phyloP scores from a whole-genome alignment of 805 yeast genomes.

The Cyberlindnera petersonii region DNA sequence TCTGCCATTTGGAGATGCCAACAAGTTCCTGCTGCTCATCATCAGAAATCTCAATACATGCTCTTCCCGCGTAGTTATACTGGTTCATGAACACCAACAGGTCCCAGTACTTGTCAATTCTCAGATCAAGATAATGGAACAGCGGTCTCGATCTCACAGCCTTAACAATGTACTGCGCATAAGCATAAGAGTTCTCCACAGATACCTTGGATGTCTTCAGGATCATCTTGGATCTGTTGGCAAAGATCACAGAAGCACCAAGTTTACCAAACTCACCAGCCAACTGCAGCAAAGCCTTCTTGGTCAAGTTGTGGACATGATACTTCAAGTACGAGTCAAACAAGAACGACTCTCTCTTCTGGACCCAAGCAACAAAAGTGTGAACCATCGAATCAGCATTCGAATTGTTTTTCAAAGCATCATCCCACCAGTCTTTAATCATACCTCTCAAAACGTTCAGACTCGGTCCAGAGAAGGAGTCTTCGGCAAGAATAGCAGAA shows the following conservation, averaged over 20 bases:
- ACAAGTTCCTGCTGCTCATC: constrained; percentile 35
- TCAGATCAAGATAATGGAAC: constrained; percentile 76
- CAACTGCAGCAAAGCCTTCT: constrained; percentile 75
- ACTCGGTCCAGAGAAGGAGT: constrained; percentile 77
- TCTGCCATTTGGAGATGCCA: constrained; percentile 70
- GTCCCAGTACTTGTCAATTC: constrained; percentile 83
- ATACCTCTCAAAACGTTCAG: constrained; percentile 63
- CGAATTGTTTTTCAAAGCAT: constrained; percentile 60
- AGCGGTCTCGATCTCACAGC: constrained; percentile 76
- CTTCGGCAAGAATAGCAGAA: constrained; percentile 56
- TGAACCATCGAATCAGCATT: constrained; percentile 84
- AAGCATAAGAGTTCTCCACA: constrained; percentile 87
- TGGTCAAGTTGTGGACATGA: constrained; percentile 82
- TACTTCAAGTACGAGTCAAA: constrained; percentile 79
- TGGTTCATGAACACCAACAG: constrained; percentile 93
- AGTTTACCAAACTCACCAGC: constrained; percentile 72
- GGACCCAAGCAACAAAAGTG: constrained; percentile 82
- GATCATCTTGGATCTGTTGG: constrained; percentile 70
- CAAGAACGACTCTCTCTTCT: constrained; percentile 63
- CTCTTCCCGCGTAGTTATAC: constrained; percentile 76
- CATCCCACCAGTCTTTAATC: constrained; percentile 93
- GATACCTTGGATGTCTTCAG: constrained; percentile 69
- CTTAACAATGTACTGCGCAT: constrained; percentile 76
- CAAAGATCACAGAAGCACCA: constrained; percentile 78
- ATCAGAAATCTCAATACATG: constrained; percentile 37